These are phyloP conservation scores for Boletus bicolor DNA, from an alignment of 768 basidiomycete species.

Conservation along the genomic window DNA sequence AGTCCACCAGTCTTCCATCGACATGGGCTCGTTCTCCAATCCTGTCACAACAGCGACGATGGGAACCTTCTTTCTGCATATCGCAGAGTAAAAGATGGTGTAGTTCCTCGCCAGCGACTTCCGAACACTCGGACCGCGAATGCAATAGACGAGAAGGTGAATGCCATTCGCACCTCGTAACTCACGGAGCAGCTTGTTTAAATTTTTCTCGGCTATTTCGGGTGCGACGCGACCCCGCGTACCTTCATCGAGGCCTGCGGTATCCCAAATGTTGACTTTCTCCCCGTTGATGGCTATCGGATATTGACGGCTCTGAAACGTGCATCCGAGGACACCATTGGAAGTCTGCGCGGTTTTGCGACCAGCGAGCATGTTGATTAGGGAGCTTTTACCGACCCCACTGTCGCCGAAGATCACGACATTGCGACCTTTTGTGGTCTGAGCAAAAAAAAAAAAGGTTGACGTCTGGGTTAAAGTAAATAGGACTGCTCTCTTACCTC, in stretches of 20 bases:
- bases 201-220: constrained; percentile 25
- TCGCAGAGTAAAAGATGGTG: constrained; percentile 28
- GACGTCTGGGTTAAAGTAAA: neutral
- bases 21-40: constrained; percentile 31
- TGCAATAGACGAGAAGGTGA: constrained; percentile 32
- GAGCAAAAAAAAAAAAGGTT: neutral
- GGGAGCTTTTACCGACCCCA: constrained; percentile 42
- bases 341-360: constrained; percentile 30
- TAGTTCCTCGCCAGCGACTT: constrained; percentile 31
- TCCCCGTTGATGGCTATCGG: constrained; percentile 14
- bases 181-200: constrained; percentile 30
- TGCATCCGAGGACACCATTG: constrained; percentile 33
- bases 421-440: constrained; percentile 24
- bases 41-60: constrained; percentile 33
- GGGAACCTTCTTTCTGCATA: constrained; percentile 31
- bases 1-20: constrained; percentile 40
- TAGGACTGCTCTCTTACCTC: constrained; percentile 10
- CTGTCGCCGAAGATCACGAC: constrained; percentile 44
- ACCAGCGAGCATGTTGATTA: constrained; percentile 41
- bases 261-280: constrained; percentile 31
- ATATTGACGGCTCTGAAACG: constrained; percentile 31
- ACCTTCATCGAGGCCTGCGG: constrained; percentile 31
- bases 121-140: constrained; percentile 29
- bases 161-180: constrained; percentile 30
- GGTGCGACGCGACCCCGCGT: constrained; percentile 24